phyloP scores from a whole-genome alignment of 352 stramenopile species.

The Thalassiosira mediterranea region DNA sequence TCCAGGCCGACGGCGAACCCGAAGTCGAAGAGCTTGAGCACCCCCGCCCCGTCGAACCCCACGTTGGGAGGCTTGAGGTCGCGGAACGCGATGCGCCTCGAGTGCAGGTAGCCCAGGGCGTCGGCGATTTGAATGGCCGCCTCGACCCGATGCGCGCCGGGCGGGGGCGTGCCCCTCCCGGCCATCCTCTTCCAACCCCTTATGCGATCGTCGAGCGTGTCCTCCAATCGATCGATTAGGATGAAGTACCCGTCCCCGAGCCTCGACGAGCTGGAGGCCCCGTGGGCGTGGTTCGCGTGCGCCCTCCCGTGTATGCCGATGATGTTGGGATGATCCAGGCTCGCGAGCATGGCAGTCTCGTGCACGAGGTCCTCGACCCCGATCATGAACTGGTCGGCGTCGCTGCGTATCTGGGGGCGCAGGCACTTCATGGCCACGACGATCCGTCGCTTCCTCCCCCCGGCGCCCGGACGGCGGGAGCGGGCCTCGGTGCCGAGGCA shows the following conservation, averaged over 20 bases:
- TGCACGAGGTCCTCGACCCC: slow-evolving; percentile 46
- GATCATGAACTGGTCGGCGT: slow-evolving; percentile 40
- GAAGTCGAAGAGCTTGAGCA: no score
- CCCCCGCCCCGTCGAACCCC: slow-evolving; percentile 78
- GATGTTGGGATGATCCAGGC: slow-evolving; percentile 52
- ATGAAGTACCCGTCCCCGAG: slow-evolving; percentile 55
- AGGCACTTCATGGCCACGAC: slow-evolving; percentile 46
- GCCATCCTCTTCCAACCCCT: slow-evolving; percentile 3
- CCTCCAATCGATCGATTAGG: slow-evolving; percentile 39
- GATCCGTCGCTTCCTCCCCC: no score
- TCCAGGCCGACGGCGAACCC: no score
- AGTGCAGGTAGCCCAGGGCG: slow-evolving; percentile 91
- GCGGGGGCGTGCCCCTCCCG: neutral
- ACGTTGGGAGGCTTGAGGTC: slow-evolving; percentile 92
- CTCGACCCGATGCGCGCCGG: slow-evolving; percentile 21
- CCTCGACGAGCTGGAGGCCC: slow-evolving; percentile 7
- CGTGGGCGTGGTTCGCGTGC: no score
- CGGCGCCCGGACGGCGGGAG: no score
- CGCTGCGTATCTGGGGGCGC: slow-evolving; percentile 19
- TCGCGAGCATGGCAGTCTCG: slow-evolving; percentile 45
- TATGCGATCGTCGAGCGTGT: slow-evolving; percentile 40
- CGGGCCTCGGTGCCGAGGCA: no score
- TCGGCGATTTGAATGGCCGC: slow-evolving; percentile 90
- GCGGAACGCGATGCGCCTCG: slow-evolving; percentile 88
- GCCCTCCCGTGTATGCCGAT: slow-evolving; percentile 44